phyloP scores from a whole-genome alignment of 495 filamentous ascomycete genomes.

The Penicillium argentinense region DNA sequence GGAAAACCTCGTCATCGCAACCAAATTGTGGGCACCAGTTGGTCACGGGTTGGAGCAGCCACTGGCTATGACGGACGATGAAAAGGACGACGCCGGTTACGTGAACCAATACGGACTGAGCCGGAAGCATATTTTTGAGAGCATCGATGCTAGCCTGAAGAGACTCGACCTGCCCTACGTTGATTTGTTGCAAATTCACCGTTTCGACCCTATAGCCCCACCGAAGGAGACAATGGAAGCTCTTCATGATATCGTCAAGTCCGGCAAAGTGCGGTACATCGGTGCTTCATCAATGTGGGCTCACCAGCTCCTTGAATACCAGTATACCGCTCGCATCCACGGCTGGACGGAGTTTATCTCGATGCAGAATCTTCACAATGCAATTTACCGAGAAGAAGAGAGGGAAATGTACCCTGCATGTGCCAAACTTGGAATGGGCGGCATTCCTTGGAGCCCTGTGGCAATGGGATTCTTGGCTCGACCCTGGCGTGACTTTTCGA shows the following conservation, averaged over 20 bases:
- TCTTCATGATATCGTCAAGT: slow-evolving; percentile 64
- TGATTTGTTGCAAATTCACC: slow-evolving; percentile 73
- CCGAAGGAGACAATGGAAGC: slow-evolving; percentile 75
- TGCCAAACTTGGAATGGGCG: slow-evolving; percentile 61
- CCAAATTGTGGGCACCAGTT: slow-evolving; percentile 55
- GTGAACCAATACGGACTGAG: slow-evolving; percentile 54
- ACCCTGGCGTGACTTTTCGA: slow-evolving; percentile 18
- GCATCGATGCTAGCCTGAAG: slow-evolving; percentile 65
- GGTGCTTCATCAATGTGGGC: slow-evolving; percentile 69
- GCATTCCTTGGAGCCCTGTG: slow-evolving; percentile 57
- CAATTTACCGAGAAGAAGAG: slow-evolving; percentile 75
- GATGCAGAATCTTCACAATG: slow-evolving; percentile 77
- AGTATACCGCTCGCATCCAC: slow-evolving; percentile 61
- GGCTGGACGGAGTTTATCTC: slow-evolving; percentile 73
- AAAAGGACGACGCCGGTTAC: slow-evolving; percentile 22
- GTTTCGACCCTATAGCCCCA: slow-evolving; percentile 51
- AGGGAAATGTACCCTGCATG: slow-evolving; percentile 73
- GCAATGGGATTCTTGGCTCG: slow-evolving; percentile 46
- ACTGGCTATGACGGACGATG: slow-evolving; percentile 20
- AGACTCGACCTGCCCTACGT: slow-evolving; percentile 67
- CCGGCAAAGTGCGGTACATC: slow-evolving; percentile 67
- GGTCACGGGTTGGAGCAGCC: slow-evolving; percentile 19
- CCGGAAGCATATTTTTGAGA: slow-evolving; percentile 65
- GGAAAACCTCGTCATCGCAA: slow-evolving; percentile 73
- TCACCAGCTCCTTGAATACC: slow-evolving; percentile 63